Evolutionary conservation across 768 basidiomycete species (phyloP).

Genomic region (Hydnomerulius pinastri): DNA sequence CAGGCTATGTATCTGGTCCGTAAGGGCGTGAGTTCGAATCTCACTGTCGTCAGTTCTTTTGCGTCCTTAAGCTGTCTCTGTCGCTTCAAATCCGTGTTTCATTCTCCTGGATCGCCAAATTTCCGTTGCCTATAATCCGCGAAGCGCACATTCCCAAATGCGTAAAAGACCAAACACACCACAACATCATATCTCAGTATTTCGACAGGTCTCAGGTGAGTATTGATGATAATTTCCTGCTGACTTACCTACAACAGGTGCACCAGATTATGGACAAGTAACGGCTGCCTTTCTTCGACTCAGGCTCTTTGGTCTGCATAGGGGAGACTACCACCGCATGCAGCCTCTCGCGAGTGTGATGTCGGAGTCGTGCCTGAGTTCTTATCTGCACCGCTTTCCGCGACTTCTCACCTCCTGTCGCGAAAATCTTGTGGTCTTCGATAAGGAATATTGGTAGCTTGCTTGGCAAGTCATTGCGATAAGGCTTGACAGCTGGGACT

Average conservation of each 20-base stretch:
- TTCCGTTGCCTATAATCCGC: too few relatives aligned
- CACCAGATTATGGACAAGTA: background rate
- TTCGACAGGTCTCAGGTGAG: too few relatives aligned
- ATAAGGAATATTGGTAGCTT: background rate
- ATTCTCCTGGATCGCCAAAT: too few relatives aligned
- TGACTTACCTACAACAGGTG: background rate
- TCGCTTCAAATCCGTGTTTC: too few relatives aligned
- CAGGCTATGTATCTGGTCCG: slow-evolving; percentile 40
- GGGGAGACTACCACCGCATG: background rate
- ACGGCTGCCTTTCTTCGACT: background rate
- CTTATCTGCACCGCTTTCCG: background rate
- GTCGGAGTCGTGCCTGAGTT: background rate
- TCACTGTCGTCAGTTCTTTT: slow-evolving; percentile 35
- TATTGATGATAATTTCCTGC: background rate
- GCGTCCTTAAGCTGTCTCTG: too few relatives aligned
- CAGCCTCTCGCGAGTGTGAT: too few relatives aligned
- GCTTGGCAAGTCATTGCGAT: background rate
- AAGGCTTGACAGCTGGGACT: background rate
- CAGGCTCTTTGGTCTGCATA: background rate
- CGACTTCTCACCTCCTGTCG: background rate
- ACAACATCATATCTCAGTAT: too few relatives aligned
- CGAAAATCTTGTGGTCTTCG: too few relatives aligned
- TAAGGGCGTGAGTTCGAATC: slow-evolving; percentile 41
- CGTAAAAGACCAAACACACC: too few relatives aligned
- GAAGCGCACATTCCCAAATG: too few relatives aligned